Conservation (phyloP, 2,329 filamentous ascomycete species). For the Exophiala sideris region DNA sequence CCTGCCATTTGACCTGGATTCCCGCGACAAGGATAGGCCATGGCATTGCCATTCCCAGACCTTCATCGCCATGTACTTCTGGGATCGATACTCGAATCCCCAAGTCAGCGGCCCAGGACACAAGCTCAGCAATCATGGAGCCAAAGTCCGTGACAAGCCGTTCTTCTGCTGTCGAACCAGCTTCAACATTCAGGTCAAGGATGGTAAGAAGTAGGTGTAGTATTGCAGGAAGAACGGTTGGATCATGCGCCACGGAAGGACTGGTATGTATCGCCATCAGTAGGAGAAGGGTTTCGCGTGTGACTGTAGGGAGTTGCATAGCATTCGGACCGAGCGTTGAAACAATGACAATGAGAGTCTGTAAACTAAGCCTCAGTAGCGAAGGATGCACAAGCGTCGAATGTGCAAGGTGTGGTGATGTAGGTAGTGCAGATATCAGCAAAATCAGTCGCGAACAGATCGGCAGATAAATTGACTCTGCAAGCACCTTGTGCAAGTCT, state of each 20-base stretch:
- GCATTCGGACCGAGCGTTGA: constrained; percentile 80
- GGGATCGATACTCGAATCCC: constrained; percentile 57
- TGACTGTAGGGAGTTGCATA: constrained; percentile 72
- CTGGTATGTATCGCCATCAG: constrained; percentile 63
- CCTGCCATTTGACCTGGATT: constrained; percentile 74
- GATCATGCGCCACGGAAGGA: constrained; percentile 56
- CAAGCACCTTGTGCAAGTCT: constrained; percentile 71
- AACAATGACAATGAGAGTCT: constrained; percentile 78
- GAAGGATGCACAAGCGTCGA: constrained; percentile 63
- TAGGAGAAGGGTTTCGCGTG: constrained; percentile 78
- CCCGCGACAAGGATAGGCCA: constrained; percentile 66
- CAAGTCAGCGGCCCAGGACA: constrained; percentile 77
- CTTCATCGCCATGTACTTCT: constrained; percentile 57
- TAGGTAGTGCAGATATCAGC: constrained; percentile 17
- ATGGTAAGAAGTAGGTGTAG: constrained; percentile 76
- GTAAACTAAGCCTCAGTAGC: constrained; percentile 74
- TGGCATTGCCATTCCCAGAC: constrained; percentile 50
- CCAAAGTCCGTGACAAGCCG: constrained; percentile 71
- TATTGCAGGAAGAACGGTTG: constrained; percentile 67
- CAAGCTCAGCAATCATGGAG: constrained; percentile 75
- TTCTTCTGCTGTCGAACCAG: constrained; percentile 54
- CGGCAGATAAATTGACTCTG: constrained; percentile 78
- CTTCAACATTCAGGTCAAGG: constrained; percentile 68
- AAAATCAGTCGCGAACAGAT: constrained; percentile 77
- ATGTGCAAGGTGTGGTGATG: constrained; percentile 30